These are phyloP conservation scores for Linnemannia elongata DNA, from an alignment of 192 early-diverging fungal genomes.

Conservation along the genomic window DNA sequence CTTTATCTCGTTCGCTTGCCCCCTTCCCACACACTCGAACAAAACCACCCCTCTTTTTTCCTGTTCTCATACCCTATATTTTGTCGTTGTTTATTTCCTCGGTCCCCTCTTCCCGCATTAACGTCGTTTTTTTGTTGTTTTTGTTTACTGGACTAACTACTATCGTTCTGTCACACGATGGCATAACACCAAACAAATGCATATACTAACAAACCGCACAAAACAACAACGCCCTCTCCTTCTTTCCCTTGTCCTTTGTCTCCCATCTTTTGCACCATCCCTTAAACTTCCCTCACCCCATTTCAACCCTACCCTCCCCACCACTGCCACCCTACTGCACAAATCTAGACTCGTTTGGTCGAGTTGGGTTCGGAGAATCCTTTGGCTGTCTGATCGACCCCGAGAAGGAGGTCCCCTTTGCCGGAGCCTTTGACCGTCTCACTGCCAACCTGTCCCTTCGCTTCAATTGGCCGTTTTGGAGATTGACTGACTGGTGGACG, in stretches of 20 bases:
- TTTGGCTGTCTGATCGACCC: constrained; percentile 45
- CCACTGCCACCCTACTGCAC: background rate
- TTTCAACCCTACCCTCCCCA: background rate
- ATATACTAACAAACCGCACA: constrained; percentile 1
- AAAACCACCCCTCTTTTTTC: background rate
- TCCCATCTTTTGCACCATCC: background rate
- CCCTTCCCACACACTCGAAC: background rate
- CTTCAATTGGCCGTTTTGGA: constrained; percentile 33
- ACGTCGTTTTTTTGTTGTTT: background rate
- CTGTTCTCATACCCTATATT: background rate
- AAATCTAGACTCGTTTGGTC: constrained; percentile 38
- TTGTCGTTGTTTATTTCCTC: background rate
- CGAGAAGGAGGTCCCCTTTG: constrained; percentile 56
- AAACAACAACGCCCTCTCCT: background rate
- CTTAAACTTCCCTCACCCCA: background rate
- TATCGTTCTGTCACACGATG: constrained; percentile 1
- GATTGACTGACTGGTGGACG: constrained; percentile 27
- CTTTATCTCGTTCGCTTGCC: no score
- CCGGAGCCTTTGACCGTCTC: constrained; percentile 63
- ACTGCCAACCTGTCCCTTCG: constrained; percentile 41
- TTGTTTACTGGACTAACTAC: background rate
- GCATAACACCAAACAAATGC: background rate
- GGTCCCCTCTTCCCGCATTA: background rate
- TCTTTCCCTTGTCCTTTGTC: background rate
- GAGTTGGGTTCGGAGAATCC: constrained; percentile 44